Evolutionary conservation across 148 eudicot genomes (phyloP), one percentile per base, ranked within the genome.

Genomic region (Polygonum aviculare): DNA sequence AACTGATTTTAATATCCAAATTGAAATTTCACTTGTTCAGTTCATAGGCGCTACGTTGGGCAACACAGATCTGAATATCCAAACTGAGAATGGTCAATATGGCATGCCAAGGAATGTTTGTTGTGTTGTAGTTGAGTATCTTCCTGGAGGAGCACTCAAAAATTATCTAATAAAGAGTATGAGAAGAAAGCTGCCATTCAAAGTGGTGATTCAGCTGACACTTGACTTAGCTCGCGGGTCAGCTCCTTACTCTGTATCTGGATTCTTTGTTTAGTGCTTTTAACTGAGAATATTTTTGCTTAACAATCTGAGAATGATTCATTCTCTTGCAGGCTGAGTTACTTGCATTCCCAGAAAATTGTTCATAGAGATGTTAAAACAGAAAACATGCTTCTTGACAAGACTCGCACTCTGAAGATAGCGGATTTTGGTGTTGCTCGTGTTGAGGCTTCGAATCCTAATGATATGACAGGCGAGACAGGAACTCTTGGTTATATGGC

Each of bases 401-500:
- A 87, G 85, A 83, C 84, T 47, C 82, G 89, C 12, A 87, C 91
- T n/a, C 81, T 93, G 45, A 93, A 93, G 80, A 88, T 93, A 78
- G 95, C 97, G 5, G 97, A 90, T 79, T 92, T 92, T 80, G 97
- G 97, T 35, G 97, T 92, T 78, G 97, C 94, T 70, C 94, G 97
- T 75, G 88, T 90, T 59, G 94, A 92, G 81, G 94, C 97, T 82
- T 88, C 94, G 75, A 92, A 92, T 83, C 95, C 97, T 18, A 85
- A 88, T 80, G 97, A 92, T 78, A 92, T 92, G 97, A 92, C 97
- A 47, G 97, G 97, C 6, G 97, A 92, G 80, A 92, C 97, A 16
- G 94, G 97, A 75, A 92, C 97, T 44, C 95, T 93, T 74, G 97
- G 95, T 71, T 93, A 93, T 83, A 93, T 93, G 97, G 97, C 97